A percentile compares a stretch with the other conserved stretches of the same genome.
Conservation (phyloP, 192 early-diverging fungal species). For the Spinellus fusiger region DNA sequence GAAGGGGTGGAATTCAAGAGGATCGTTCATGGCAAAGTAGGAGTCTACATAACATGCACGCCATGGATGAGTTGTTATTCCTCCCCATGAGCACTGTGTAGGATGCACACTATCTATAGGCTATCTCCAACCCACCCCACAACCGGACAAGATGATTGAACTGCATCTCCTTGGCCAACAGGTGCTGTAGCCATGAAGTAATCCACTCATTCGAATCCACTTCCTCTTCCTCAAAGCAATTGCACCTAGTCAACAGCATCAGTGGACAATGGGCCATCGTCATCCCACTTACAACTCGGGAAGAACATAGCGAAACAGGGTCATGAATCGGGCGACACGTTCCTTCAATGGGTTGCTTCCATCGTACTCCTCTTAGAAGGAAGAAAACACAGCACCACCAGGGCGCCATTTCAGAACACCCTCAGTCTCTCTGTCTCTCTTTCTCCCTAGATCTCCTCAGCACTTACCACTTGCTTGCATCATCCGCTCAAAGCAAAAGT, state of each 20-base stretch:
- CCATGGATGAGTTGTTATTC: neutral
- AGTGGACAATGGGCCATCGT: neutral
- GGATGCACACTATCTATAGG: neutral
- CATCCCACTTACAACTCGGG: constrained; percentile 73
- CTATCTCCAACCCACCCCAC: constrained; percentile 47
- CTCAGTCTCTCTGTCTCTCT: neutral
- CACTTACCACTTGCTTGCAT: constrained; percentile 59
- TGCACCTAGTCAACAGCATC: constrained; percentile 37
- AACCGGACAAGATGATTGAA: constrained; percentile 71
- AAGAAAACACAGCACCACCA: neutral
- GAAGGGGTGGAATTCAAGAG: constrained; percentile 76
- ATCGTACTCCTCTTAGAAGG: constrained; percentile 62
- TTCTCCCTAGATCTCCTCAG: neutral
- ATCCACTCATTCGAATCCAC: constrained; percentile 84
- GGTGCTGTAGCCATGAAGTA: constrained; percentile 73
- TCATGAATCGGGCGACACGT: constrained; percentile 80
- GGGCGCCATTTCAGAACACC: neutral
- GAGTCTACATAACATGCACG: constrained; percentile 46
- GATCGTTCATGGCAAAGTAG: constrained; percentile 75
- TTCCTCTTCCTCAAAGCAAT: constrained; percentile 94
- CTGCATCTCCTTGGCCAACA: constrained; percentile 82
- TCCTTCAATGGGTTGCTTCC: constrained; percentile 59
- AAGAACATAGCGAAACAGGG: constrained; percentile 73
- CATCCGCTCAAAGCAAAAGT: constrained; percentile 76
- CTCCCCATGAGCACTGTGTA: constrained; percentile 57